Base-by-base conservation (phyloP, 2,329 filamentous ascomycete species). In the Alternaria ethzedia region DNA sequence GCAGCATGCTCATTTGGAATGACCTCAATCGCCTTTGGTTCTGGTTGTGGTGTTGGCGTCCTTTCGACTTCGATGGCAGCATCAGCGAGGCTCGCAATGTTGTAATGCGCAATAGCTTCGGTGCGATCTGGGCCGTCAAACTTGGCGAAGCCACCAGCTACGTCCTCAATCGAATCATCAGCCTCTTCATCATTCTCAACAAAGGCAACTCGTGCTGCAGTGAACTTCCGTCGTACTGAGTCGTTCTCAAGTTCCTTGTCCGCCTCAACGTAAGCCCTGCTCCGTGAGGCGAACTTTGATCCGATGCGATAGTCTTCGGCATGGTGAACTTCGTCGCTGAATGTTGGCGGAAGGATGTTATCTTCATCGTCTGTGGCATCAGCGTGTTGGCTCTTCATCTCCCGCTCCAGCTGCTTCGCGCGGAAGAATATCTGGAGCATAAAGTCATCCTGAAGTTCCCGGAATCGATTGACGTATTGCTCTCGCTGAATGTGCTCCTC, bases 281-380 rank as follows among this genome's bases (percentile, higher is more conserved):
- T 82, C 32, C 81, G 79, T 41, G 80, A 82, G 30, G 80, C 79
- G 55, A 75, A 81, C 44, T 75, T 79, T 6, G 77, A 77, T 20
- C 66, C 72, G 49, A 76, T 67, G 17, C 71, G 75, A 58, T 75
- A 72, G 51, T 76, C 73, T 6, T 47, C 49, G 57, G 64, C 69
- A 56, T 73, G 50, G 26, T 67, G 51, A 23, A 67, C 70, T 58
- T 73, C 75, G 41, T 77, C 72, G 28, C 71, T 68, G 65, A 74
- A 72, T 41, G 79, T 76, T 26, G 79, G 71, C 26, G 73, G 61
- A 59, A 79, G 52, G 54, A 80, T 63, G 57, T 78, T 76, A 58
- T 81, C 75, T 69, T 83, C 81, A 61, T 82, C 80, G 44, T 82
- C 80, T 36, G 81, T 82, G 12, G 73, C 80, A 43, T 79, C 73